Percentiles rank a stretch among this genome's conserved stretches.
These are phyloP conservation scores for Schwanniomyces polymorphus DNA, from an alignment of 805 yeast genomes.

Conservation along the genomic window DNA sequence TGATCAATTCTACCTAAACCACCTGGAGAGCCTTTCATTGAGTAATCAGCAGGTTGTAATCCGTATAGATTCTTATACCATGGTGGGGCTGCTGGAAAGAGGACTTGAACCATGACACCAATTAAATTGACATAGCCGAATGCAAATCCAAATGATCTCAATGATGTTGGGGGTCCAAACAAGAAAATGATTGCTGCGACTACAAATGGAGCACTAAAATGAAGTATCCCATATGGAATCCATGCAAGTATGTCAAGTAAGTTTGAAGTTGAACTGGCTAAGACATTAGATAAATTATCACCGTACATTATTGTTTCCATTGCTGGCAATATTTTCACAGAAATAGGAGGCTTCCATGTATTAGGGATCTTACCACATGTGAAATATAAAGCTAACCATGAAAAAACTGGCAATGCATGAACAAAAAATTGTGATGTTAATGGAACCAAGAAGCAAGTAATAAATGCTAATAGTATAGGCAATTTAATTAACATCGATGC, in stretches of 20 bases:
- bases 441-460: slow-evolving; percentile 61
- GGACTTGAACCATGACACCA: slow-evolving; percentile 80
- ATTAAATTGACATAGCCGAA: slow-evolving; percentile 91
- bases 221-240: slow-evolving; percentile 92
- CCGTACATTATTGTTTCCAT: slow-evolving; percentile 91
- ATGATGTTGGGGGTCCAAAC: slow-evolving; percentile 88
- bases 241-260: slow-evolving; percentile 84
- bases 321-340: slow-evolving; percentile 86
- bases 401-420: slow-evolving; percentile 76
- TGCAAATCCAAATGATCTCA: slow-evolving; percentile 84
- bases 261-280: slow-evolving; percentile 69
- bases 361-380: slow-evolving; percentile 73
- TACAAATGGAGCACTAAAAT: slow-evolving; percentile 87
- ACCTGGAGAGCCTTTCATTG: slow-evolving; percentile 94
- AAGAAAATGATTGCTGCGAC: slow-evolving; percentile 75
- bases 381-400: slow-evolving; percentile 85
- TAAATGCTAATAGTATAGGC: slow-evolving; percentile 41
- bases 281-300: slow-evolving; percentile 79
- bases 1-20: slow-evolving; percentile 87
- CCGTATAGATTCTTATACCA: slow-evolving; percentile 91
- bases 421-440: slow-evolving; percentile 81
- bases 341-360: slow-evolving; percentile 80
- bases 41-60: slow-evolving; percentile 83
- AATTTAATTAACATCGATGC: slow-evolving; percentile 45
- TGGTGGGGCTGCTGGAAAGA: slow-evolving; percentile 95